Percentiles rank a stretch among this genome's conserved stretches.
Evolutionary conservation across 768 basidiomycete genomes (phyloP).

Genomic region (Tylopilus intermedius): DNA sequence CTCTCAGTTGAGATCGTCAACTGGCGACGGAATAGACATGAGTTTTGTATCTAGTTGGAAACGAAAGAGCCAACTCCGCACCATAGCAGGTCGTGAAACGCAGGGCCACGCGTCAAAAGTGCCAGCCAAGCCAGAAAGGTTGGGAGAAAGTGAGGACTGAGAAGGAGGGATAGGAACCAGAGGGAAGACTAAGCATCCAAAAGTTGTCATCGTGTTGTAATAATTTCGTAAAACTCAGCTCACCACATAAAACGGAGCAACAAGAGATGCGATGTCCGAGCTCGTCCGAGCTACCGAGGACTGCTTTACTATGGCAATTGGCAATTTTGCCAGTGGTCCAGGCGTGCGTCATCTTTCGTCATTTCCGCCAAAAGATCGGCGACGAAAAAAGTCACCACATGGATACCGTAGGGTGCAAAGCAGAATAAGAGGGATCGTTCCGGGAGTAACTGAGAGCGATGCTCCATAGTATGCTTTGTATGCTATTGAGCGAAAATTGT

Average conservation of each 20-base stretch:
- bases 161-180: constrained; percentile 8
- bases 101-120: background rate
- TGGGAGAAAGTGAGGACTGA: constrained; percentile 2
- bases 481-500: background rate
- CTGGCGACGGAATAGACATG: constrained; percentile 10
- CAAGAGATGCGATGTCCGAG: constrained; percentile 8
- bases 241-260: constrained; percentile 19
- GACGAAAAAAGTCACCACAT: background rate
- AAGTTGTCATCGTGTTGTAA: constrained; percentile 26
- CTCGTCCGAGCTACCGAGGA: constrained; percentile 8
- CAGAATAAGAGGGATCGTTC: background rate
- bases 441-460: background rate
- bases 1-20: constrained; percentile 24
- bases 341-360: too few species aligned
- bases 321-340: constrained; percentile 11
- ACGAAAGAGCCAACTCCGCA: background rate
- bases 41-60: constrained; percentile 7
- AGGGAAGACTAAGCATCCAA: background rate
- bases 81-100: background rate
- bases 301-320: constrained; percentile 13
- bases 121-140: background rate
- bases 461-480: background rate
- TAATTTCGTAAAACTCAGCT: constrained; percentile 30
- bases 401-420: background rate
- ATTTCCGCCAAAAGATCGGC: constrained; percentile 1